These are phyloP conservation scores for Kodamaea sp. DNA, from an alignment of 1,139 yeast genomes.

Conservation along the genomic window DNA sequence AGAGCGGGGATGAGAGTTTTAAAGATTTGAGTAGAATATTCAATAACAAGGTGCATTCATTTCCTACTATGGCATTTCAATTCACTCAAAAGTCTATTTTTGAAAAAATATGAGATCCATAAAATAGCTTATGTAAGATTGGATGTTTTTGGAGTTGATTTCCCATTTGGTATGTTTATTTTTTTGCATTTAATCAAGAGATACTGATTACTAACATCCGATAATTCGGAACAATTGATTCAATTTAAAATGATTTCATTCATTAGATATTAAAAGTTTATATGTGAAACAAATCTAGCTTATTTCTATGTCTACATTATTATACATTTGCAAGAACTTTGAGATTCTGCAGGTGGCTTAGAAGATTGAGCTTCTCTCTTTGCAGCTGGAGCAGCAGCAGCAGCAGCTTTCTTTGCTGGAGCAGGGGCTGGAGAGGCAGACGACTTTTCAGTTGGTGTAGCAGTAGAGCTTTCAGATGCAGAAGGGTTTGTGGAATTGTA, in stretches of 20 bases:
- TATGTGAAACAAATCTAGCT: too few relatives aligned
- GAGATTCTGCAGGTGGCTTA: constrained; percentile 7
- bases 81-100: too few relatives aligned
- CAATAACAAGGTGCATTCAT: too few relatives aligned
- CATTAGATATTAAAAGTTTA: too few relatives aligned
- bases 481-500: constrained; percentile 1
- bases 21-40: too few relatives aligned
- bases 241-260: too few relatives aligned
- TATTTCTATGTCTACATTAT: constrained; percentile 8
- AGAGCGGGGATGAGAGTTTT: too few relatives aligned
- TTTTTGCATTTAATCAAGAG: not conserved
- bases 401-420: constrained; percentile 1
- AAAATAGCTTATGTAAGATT: constrained; percentile 1
- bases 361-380: constrained; percentile 9
- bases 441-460: constrained; percentile 5
- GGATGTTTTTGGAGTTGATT: constrained; percentile 4
- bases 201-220: not conserved
- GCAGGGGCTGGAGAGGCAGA: constrained; percentile 12
- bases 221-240: too few relatives aligned
- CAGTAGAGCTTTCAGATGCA: not conserved
- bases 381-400: constrained; percentile 1
- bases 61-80: too few relatives aligned
- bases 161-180: constrained; percentile 4
- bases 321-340: constrained; percentile 14
- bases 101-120: not conserved